Conservation (phyloP, 2,329 filamentous ascomycete genomes). For the Pestalotiopsis sp. region DNA sequence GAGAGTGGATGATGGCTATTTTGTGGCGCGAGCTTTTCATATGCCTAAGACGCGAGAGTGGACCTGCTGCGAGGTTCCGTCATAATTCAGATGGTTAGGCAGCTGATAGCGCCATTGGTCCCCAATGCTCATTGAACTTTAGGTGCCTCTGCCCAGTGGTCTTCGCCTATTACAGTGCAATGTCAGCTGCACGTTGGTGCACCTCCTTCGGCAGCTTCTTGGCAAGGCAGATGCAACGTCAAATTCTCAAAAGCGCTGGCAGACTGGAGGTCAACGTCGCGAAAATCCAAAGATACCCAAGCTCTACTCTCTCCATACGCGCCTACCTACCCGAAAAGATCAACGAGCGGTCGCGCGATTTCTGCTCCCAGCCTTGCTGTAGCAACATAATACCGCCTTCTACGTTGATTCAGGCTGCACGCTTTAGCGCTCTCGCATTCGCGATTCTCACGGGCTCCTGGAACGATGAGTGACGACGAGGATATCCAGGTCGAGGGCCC, state of each 20-base stretch:
- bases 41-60: neutral
- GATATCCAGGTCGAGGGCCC: slow-evolving; percentile 60
- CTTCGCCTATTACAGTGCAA: neutral
- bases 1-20: neutral
- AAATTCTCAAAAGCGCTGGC: neutral
- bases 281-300: neutral
- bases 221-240: neutral
- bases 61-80: slow-evolving; percentile 11
- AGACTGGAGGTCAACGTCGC: neutral
- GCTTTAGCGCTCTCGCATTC: neutral
- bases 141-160: neutral
- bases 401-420: neutral
- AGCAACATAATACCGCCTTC: neutral
- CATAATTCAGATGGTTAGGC: slow-evolving; percentile 2
- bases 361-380: neutral
- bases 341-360: neutral
- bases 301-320: neutral
- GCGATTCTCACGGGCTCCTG: neutral
- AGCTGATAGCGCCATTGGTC: neutral
- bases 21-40: slow-evolving; percentile 11
- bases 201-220: neutral
- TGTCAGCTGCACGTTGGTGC: neutral
- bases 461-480: slow-evolving; percentile 61
- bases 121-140: neutral
- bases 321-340: neutral